Evolutionary conservation across 2,329 filamentous ascomycete genomes (phyloP).

Genomic region (Diaporthe sp.): DNA sequence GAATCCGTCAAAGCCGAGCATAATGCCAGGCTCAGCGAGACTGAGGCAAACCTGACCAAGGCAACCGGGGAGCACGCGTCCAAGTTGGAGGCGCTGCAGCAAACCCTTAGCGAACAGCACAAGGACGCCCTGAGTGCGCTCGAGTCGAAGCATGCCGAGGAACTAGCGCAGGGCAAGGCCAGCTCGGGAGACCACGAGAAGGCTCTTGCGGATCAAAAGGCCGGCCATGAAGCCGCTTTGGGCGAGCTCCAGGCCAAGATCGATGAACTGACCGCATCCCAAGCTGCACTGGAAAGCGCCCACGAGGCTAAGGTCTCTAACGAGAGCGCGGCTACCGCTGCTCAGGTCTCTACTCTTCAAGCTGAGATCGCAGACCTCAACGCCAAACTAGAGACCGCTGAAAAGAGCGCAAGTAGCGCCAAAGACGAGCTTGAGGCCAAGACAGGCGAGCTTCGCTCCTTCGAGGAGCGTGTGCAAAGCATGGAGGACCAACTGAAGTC

Average conservation of each 20-base stretch:
- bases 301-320: slow-evolving; percentile 56
- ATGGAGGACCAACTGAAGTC: slow-evolving; percentile 59
- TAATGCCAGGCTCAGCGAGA: slow-evolving; percentile 49
- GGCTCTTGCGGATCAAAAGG: slow-evolving; percentile 60
- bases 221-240: slow-evolving; percentile 58
- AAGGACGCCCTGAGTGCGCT: slow-evolving; percentile 59
- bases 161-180: slow-evolving; percentile 58
- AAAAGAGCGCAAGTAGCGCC: slow-evolving; percentile 55
- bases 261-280: slow-evolving; percentile 60
- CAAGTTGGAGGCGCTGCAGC: slow-evolving; percentile 62
- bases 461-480: slow-evolving; percentile 53
- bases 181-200: slow-evolving; percentile 59
- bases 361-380: slow-evolving; percentile 63
- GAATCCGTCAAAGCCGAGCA: slow-evolving; percentile 57
- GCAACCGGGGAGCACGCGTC: slow-evolving; percentile 59
- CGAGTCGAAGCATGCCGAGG: slow-evolving; percentile 63
- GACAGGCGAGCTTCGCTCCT: slow-evolving; percentile 49
- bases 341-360: slow-evolving; percentile 62
- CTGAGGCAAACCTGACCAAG: slow-evolving; percentile 49
- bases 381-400: slow-evolving; percentile 57
- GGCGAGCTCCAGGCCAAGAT: slow-evolving; percentile 66
- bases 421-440: slow-evolving; percentile 57
- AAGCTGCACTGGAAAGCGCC: slow-evolving; percentile 55
- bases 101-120: slow-evolving; percentile 62
- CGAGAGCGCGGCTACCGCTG: slow-evolving; percentile 55